phyloP scores from a whole-genome alignment of 2,329 filamentous ascomycete genomes.

The Aspergillus bombycis region DNA sequence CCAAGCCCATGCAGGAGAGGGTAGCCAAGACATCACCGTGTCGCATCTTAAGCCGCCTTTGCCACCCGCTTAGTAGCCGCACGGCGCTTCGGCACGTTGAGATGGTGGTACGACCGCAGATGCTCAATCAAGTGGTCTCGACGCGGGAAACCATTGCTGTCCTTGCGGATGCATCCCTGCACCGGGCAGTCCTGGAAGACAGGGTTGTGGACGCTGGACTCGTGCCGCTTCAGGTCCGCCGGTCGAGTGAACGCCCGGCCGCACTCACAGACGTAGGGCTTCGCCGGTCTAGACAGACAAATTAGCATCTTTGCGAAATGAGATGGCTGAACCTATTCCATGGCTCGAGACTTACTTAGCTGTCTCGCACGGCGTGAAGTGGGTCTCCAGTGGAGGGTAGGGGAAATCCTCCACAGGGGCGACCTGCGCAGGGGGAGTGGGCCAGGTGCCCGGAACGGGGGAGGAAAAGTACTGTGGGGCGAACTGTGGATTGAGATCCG shows the following conservation, averaged over 20 bases:
- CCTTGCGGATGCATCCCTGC: slow-evolving; percentile 50
- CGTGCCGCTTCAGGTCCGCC: slow-evolving; percentile 55
- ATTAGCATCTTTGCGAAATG: neutral
- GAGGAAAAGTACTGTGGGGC: slow-evolving; percentile 8
- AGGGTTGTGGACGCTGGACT: slow-evolving; percentile 50
- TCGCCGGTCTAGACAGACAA: slow-evolving; percentile 26
- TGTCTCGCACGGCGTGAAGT: neutral
- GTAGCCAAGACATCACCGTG: slow-evolving; percentile 12
- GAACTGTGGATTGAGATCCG: neutral
- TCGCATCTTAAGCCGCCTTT: slow-evolving; percentile 21
- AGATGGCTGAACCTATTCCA: neutral
- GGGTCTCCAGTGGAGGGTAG: slow-evolving; percentile 1
- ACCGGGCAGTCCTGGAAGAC: slow-evolving; percentile 49
- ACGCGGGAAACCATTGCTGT: slow-evolving; percentile 56
- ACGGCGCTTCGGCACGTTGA: slow-evolving; percentile 47
- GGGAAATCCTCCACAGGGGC: neutral
- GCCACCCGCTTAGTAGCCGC: slow-evolving; percentile 30
- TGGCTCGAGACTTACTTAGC: slow-evolving; percentile 29
- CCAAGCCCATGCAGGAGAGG: neutral
- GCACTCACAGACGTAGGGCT: slow-evolving; percentile 39
- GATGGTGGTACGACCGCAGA: slow-evolving; percentile 57
- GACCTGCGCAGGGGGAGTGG: slow-evolving; percentile 6
- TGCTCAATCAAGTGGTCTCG: slow-evolving; percentile 63
- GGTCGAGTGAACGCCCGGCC: slow-evolving; percentile 48
- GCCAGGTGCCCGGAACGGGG: slow-evolving; percentile 15